These are phyloP conservation scores for Fusarium sp. DNA, from an alignment of 2,329 filamentous ascomycete species.

Conservation along the genomic window DNA sequence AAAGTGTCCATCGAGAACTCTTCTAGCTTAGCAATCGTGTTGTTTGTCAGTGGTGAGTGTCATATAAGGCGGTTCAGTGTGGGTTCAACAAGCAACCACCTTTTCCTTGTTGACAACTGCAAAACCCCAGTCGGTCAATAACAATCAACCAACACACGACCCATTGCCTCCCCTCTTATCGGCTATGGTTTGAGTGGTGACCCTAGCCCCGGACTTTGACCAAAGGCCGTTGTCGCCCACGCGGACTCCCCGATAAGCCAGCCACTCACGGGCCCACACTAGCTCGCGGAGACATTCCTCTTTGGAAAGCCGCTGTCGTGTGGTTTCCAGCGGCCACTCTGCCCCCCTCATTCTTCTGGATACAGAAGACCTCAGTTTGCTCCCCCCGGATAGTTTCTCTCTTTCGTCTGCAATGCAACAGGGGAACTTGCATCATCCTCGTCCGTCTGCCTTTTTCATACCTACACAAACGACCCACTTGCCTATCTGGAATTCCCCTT, in stretches of 20 bases:
- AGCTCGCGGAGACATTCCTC: conserved; percentile 36
- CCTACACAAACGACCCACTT: conserved; percentile 27
- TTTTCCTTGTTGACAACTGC: background rate
- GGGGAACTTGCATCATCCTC: background rate
- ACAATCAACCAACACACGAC: background rate
- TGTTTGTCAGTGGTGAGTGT: background rate
- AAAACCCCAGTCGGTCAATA: background rate
- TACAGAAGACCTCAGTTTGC: conserved; percentile 21
- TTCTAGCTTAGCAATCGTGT: background rate
- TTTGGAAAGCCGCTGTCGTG: conserved; percentile 4
- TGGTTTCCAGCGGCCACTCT: background rate
- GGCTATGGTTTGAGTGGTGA: background rate
- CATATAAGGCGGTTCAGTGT: background rate
- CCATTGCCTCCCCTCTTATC: background rate
- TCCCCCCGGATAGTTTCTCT: conserved; percentile 12
- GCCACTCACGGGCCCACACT: background rate
- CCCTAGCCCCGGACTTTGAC: background rate
- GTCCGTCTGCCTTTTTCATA: background rate
- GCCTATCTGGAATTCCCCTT: conserved; percentile 28
- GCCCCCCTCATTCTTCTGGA: background rate
- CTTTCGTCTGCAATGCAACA: conserved; percentile 6
- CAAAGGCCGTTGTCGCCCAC: background rate
- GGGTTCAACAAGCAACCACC: background rate
- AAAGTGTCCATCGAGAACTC: background rate
- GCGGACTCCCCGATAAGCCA: conserved; percentile 3